Evolutionary conservation across 73 alveolate species (phyloP).

Genomic region (Stentor roeselii): DNA sequence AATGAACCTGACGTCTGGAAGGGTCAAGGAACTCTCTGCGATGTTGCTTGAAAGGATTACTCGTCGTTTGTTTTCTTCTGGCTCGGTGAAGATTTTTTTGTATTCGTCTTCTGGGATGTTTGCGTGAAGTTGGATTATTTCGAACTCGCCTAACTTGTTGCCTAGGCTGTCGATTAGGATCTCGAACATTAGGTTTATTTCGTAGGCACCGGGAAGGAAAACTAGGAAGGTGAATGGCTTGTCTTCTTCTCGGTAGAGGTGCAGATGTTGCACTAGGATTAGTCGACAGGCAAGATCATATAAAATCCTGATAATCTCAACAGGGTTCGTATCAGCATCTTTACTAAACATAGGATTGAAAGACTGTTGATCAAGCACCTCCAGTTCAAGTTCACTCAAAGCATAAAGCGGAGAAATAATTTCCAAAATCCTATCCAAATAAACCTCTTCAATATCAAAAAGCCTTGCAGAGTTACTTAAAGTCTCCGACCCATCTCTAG

Average conservation of each 20-base stretch:
- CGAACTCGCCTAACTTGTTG: background rate
- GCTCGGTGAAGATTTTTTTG: background rate
- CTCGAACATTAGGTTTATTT: constrained; percentile 46
- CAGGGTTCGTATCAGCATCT: constrained; percentile 17
- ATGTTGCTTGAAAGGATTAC: constrained; percentile 92
- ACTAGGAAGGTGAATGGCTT: constrained; percentile 53
- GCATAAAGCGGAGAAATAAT: background rate
- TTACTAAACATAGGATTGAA: background rate
- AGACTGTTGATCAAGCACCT: background rate
- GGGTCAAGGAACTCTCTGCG: constrained; percentile 97
- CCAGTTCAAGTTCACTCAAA: background rate
- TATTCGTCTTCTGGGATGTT: constrained; percentile 26
- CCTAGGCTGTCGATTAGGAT: background rate
- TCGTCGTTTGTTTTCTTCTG: constrained; percentile 62
- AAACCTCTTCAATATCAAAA: background rate
- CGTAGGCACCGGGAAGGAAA: constrained; percentile 86
- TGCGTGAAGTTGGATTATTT: constrained; percentile 14
- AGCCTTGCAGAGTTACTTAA: background rate
- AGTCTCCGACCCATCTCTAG: background rate
- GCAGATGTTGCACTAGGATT: background rate
- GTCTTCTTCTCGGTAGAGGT: background rate
- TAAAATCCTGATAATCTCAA: background rate
- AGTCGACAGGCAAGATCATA: background rate
- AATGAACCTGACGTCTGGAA: constrained; percentile 88
- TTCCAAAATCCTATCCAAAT: background rate